Base-by-base conservation (phyloP, 2,329 filamentous ascomycete genomes). In the Neopestalotiopsis sp. region DNA sequence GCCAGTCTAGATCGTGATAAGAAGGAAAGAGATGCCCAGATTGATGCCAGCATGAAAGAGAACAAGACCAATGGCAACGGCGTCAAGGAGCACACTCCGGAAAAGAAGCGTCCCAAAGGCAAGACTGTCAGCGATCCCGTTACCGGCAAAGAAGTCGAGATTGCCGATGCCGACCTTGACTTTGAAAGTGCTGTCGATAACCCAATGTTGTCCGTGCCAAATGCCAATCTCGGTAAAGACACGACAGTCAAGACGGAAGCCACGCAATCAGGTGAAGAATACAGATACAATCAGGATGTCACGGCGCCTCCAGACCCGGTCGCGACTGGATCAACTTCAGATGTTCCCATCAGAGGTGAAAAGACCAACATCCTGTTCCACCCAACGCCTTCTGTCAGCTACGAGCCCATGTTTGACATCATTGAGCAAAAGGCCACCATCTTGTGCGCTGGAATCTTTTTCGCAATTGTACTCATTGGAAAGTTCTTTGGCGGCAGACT, bases 331-430 rank as follows among this genome's bases (percentile, higher is more conserved):
- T 90, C 91, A 42, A 98, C 95, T 0, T 95, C 94, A 32, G 96
- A 98, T 80, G 94, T 98, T 1, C 96, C 96, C 3, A 97, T 98
- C 69, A 93, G 95, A 77, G 95, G 95, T 75, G 95, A 98, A 78
- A 98, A 96, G 86, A 98, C 96, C 3, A 98, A 97, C 71, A 91
- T 98, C 20, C 87, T 98, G 38, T 98, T 98, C 81, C 95, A 98
- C 80, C 95, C 96, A 9, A 98, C 95, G 0, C 95, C 95, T 0
- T 92, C 92, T 0, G 88, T 97, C 73, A 94, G 91, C 82, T 97
- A 94, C 77, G 94, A 97, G 79, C 94, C 95, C 4, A 97, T 94
- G 88, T 98, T 93, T 78, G 88, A 85, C 24, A 81, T 88, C 13
- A 80, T 98, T 69, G 94, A 98, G 81, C 88, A 89, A 72, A 89